A percentile compares a stretch with the other conserved stretches of the same genome.
Evolutionary conservation across 345 rosid species (phyloP).

Genomic region (Rhodamnia argentea): DNA sequence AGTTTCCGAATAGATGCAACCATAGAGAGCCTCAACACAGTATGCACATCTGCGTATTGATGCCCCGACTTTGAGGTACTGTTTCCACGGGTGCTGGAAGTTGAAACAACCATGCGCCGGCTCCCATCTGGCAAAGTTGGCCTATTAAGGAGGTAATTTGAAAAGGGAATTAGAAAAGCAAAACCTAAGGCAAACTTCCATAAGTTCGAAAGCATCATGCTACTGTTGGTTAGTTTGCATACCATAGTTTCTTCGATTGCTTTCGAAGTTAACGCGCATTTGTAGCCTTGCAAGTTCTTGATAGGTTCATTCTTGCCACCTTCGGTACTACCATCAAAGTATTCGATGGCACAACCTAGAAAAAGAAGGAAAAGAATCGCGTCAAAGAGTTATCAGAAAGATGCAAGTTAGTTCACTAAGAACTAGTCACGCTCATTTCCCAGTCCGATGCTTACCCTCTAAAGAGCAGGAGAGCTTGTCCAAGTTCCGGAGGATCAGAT

Average conservation of each 20-base stretch:
- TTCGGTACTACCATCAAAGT: constrained; percentile 19
- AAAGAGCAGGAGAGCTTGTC: constrained; percentile 53
- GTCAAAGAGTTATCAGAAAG: neutral
- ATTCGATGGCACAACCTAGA: constrained; percentile 34
- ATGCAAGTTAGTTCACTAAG: neutral
- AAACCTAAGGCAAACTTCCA: neutral
- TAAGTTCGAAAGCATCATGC: neutral
- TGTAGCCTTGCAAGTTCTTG: constrained; percentile 40
- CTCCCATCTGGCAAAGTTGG: constrained; percentile 75
- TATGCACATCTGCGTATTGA: constrained; percentile 55
- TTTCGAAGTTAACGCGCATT: constrained; percentile 58
- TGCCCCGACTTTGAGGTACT: constrained; percentile 60
- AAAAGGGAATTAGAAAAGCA: neutral
- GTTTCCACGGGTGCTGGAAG: constrained; percentile 74
- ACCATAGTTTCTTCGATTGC: constrained; percentile 68
- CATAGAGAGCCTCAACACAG: constrained; percentile 51
- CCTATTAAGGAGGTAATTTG: constrained; percentile 12
- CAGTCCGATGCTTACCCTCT: constrained; percentile 28
- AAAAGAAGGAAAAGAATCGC: neutral
- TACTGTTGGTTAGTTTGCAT: neutral
- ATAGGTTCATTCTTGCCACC: constrained; percentile 19
- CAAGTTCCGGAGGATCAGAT: constrained; percentile 33
- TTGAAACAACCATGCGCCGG: constrained; percentile 65
- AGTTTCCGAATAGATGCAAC: constrained; percentile 28
- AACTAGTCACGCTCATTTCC: neutral